Evolutionary conservation across 2,329 filamentous ascomycete genomes (phyloP), one percentile per base, ranked within the genome.

Genomic region (Colletotrichum sp.): DNA sequence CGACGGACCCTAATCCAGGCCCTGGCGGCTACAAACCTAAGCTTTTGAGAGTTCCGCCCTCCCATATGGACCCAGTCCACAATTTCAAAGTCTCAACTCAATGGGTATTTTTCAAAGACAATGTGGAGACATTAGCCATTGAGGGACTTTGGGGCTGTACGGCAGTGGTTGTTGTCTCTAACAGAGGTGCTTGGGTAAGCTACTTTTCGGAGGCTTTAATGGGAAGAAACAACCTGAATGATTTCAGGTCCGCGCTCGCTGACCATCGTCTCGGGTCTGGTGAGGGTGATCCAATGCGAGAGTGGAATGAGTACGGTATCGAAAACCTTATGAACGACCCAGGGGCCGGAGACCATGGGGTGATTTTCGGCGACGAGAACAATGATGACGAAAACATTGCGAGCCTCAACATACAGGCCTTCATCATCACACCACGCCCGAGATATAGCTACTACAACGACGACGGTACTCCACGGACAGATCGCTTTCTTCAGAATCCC

Each of bases 61-160:
- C 60, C 3, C 60, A 32, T 13, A 32, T 32, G 28, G 59, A 36
- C 62, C 32, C 21, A n/a, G 15, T 21, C 13, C 30, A 66, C n/a
- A 66, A 32, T 32, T 26, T 44, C 18, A 32, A 28, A 12, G 44
- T 68, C 16, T 34, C 65, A 2, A 57, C 65, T 12, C 65, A 68
- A 68, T 68, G 65, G 65, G 30, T 68, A n/a, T 39, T 7, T n/a
- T 68, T 68, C 65, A 57, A 57, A 21, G 65, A 68, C 30, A 55
- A 68, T 21, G 71, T 74, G 5, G 57, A 55, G 21, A 52, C 66
- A 21, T 34, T 74, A 8, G 71, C 66, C 44, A 66, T 74, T 36
- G 30, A 52, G n/a, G 55, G 57, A 16, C 55, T 74, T 15, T n/a
- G 28, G 32, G 71, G 71, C 36, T 74, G 71, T 60, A 70, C 71